A percentile compares a stretch with the other conserved stretches of the same genome.
These are phyloP conservation scores for Knufia petricola DNA, from an alignment of 2,329 filamentous ascomycete species.

Conservation along the genomic window DNA sequence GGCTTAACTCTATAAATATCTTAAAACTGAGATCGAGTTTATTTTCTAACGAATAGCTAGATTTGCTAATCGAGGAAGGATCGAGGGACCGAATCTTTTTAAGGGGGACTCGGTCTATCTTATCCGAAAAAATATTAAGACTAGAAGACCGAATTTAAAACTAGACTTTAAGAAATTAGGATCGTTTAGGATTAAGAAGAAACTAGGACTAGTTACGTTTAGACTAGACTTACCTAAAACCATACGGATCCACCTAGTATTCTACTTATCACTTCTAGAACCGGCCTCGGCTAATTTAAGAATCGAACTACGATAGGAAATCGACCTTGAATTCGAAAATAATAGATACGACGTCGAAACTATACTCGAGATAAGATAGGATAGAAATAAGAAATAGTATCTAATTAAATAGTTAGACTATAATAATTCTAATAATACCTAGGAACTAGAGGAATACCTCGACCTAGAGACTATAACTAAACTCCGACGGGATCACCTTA, in stretches of 20 bases:
- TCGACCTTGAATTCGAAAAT: not conserved
- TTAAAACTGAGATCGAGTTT: slow-evolving; percentile 9
- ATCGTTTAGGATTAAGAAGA: slow-evolving; percentile 11
- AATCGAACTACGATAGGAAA: not conserved
- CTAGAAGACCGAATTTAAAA: slow-evolving; percentile 12
- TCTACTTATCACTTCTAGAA: slow-evolving; percentile 12
- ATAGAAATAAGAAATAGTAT: slow-evolving; percentile 1
- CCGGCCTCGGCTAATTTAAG: not conserved
- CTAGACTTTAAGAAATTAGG: slow-evolving; percentile 11
- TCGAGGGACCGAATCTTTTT: slow-evolving; percentile 8
- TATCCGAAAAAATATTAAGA: slow-evolving; percentile 14
- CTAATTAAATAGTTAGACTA: not conserved
- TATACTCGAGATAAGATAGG: not conserved
- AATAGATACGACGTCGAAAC: not conserved
- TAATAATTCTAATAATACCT: too few relatives aligned
- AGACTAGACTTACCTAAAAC: slow-evolving; percentile 9
- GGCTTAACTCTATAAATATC: slow-evolving; percentile 4
- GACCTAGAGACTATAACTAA: not conserved
- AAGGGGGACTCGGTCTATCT: slow-evolving; percentile 10
- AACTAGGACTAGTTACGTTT: slow-evolving; percentile 11
- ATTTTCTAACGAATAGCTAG: slow-evolving; percentile 6
- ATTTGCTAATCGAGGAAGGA: slow-evolving; percentile 10
- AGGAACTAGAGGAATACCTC: too few relatives aligned
- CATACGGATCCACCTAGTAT: slow-evolving; percentile 12
- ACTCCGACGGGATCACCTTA: not conserved